Percentiles rank a stretch among this genome's conserved stretches.
Evolutionary conservation across 805 yeast genomes (phyloP).

Genomic region (Pichia eremophila): DNA sequence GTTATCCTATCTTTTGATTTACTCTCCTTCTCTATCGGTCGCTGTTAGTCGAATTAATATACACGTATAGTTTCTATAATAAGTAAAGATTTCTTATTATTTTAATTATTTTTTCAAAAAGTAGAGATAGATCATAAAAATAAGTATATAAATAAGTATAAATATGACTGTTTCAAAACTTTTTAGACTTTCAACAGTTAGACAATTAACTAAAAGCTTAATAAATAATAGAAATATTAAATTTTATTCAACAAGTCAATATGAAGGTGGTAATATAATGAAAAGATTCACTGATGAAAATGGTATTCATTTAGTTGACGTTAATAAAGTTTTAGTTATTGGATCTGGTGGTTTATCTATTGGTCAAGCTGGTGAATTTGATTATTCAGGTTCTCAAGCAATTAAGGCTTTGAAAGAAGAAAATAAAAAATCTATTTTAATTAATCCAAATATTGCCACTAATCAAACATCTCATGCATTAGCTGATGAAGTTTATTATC

Average conservation of each 20-base stretch:
- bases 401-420: constrained; percentile 92
- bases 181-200: not conserved
- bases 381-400: constrained; percentile 95
- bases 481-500: constrained; percentile 91
- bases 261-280: constrained; percentile 57
- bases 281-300: constrained; percentile 49
- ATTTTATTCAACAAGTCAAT: constrained; percentile 24
- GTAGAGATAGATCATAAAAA: not conserved
- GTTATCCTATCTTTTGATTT: too few species aligned
- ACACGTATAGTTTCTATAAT: too few species aligned
- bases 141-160: not conserved
- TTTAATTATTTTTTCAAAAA: not conserved
- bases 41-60: not conserved
- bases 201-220: constrained; percentile 5
- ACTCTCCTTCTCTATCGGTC: not conserved
- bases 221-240: not conserved
- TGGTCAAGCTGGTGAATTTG: constrained; percentile 98
- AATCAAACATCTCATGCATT: constrained; percentile 92
- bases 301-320: constrained; percentile 67
- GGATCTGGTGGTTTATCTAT: constrained; percentile 97
- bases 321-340: constrained; percentile 76
- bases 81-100: not conserved
- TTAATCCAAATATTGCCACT: constrained; percentile 94
- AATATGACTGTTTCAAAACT: constrained; percentile 3
- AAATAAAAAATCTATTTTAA: constrained; percentile 71